Conservation (phyloP, 352 stramenopile species). For the Phytophthora litchii region DNA sequence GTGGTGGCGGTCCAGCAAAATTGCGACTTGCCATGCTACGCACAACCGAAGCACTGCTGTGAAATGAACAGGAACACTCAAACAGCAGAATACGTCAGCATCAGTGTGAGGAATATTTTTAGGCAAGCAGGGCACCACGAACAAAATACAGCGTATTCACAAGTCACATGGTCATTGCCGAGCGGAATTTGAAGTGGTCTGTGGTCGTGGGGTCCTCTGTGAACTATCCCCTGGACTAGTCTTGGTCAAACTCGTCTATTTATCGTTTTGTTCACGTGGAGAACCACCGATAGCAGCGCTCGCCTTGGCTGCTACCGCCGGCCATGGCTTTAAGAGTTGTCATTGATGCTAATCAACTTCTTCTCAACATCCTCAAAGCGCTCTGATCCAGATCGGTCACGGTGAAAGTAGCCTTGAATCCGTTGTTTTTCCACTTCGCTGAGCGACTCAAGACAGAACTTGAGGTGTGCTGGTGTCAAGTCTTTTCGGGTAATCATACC, state of each 20-base stretch:
- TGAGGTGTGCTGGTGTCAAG: constrained; percentile 82
- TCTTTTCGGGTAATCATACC: constrained; percentile 90
- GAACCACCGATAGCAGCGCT: constrained; percentile 28
- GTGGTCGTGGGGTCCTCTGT: constrained; percentile 35
- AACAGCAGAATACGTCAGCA: constrained; percentile 11
- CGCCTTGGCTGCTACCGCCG: constrained; percentile 25
- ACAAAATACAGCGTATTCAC: constrained; percentile 15
- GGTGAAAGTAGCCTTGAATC: constrained; percentile 87
- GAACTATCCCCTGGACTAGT: constrained; percentile 10
- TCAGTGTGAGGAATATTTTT: constrained; percentile 27
- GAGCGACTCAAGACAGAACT: constrained; percentile 75
- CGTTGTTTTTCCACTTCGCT: constrained; percentile 83
- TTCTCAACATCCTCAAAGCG: constrained; percentile 86
- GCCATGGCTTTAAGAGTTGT: constrained; percentile 75
- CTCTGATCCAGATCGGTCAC: constrained; percentile 66
- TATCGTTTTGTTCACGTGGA: neutral
- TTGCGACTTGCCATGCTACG: constrained; percentile 24
- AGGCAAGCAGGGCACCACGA: constrained; percentile 9
- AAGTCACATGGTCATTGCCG: constrained; percentile 35
- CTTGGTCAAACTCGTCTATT: constrained; percentile 1
- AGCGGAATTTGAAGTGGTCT: constrained; percentile 29
- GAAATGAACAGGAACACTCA: constrained; percentile 11
- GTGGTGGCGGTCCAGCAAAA: constrained; percentile 10
- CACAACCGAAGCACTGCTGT: constrained; percentile 1
- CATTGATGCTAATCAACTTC: constrained; percentile 79